phyloP scores from a whole-genome alignment of 352 stramenopile genomes.

The Globisporangium barbulae region DNA sequence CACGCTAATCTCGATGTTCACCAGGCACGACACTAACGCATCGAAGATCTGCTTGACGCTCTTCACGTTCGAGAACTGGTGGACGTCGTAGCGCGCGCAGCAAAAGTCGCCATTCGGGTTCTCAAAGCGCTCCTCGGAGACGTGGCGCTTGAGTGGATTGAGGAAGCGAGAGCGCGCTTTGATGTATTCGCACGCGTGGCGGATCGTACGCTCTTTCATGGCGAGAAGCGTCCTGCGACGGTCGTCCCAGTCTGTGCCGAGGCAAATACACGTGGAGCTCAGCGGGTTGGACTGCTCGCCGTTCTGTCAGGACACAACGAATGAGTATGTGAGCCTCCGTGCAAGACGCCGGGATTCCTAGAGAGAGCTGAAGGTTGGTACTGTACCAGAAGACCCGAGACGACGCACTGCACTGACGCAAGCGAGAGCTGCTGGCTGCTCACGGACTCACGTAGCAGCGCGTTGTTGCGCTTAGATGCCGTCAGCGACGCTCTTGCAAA shows the following conservation, averaged over 20 bases:
- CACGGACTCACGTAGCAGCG: constrained; percentile 24
- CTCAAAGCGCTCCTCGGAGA: constrained; percentile 40
- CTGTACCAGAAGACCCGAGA: constrained; percentile 30
- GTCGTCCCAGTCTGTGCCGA: constrained; percentile 27
- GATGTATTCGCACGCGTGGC: constrained; percentile 30
- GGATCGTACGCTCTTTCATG: constrained; percentile 37
- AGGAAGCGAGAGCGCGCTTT: constrained; percentile 42
- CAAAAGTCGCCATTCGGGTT: constrained; percentile 39
- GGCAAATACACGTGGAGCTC: constrained; percentile 35
- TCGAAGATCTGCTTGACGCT: not conserved
- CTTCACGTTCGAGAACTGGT: constrained; percentile 6
- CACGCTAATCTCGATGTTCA: not conserved
- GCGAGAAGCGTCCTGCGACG: constrained; percentile 26
- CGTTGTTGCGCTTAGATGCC: too few relatives aligned
- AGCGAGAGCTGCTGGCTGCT: constrained; percentile 29
- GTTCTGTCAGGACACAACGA: too few relatives aligned
- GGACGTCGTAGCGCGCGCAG: constrained; percentile 39
- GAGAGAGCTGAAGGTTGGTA: too few relatives aligned
- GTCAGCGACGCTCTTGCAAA: too few relatives aligned
- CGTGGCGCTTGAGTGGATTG: constrained; percentile 29
- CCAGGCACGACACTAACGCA: not conserved
- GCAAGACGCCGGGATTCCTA: too few relatives aligned
- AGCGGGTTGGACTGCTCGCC: constrained; percentile 21
- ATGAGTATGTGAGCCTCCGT: too few relatives aligned
- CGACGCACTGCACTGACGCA: constrained; percentile 27